Percentiles rank a stretch among this genome's conserved stretches.
Conservation (phyloP, 352 stramenopile species). For the Pythium vanterpoolii region DNA sequence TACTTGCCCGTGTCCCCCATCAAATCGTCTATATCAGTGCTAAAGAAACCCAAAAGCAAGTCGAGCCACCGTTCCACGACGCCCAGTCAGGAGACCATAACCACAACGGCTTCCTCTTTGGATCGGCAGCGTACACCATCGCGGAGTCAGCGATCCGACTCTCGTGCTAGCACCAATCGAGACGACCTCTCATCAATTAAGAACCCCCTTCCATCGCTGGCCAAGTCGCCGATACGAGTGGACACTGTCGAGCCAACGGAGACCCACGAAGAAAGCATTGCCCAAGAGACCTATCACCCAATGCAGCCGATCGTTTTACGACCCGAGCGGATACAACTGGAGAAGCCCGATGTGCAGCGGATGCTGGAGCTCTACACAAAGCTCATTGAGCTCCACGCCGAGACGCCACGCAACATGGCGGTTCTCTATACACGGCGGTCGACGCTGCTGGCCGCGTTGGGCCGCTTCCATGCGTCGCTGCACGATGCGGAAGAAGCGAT, state of each 20-base stretch:
- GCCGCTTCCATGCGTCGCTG: conserved; percentile 39
- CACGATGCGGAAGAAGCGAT: conserved; percentile 55
- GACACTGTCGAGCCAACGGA: neutral
- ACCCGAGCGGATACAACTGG: conserved; percentile 6
- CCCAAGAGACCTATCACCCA: conserved; percentile 4
- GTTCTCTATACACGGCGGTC: conserved; percentile 55
- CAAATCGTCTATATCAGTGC: neutral
- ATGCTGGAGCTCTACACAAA: conserved; percentile 74
- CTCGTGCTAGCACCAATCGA: conserved; percentile 1
- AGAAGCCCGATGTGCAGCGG: conserved; percentile 1
- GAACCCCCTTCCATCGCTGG: conserved; percentile 10
- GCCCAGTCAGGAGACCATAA: neutral
- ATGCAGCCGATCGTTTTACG: conserved; percentile 11
- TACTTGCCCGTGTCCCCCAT: conserved; percentile 19
- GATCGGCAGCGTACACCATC: neutral
- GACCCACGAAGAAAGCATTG: neutral
- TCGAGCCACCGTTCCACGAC: conserved; percentile 3
- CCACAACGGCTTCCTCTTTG: neutral
- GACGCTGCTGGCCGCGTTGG: conserved; percentile 53
- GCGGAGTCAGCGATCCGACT: neutral
- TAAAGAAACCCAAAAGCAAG: conserved; percentile 18
- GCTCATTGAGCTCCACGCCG: conserved; percentile 47
- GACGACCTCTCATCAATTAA: neutral
- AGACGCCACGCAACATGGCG: conserved; percentile 53
- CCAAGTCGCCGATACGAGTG: conserved; percentile 2